Base-by-base conservation (phyloP, 768 basidiomycete species). In the Obba rivulosa region DNA sequence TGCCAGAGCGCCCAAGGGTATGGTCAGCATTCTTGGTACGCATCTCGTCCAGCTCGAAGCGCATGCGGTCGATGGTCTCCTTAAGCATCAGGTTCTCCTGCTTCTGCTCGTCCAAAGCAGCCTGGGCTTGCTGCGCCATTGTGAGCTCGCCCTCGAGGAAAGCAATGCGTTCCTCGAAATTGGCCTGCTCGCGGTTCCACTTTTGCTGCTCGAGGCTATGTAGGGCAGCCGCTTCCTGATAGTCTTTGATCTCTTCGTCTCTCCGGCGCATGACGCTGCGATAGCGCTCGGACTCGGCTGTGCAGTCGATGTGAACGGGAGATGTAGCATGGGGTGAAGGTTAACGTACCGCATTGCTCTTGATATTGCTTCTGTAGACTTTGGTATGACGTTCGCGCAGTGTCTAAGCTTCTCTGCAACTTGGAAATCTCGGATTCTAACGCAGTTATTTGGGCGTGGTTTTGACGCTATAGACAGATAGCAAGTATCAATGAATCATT, bases 31-130 rank as follows among this genome's bases (percentile, higher is more conserved):
- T 66, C 34, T 68, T 62, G 4, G 72, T 69, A 35, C 92, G 76
- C 74, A 94, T 79, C 66, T 94, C 92, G 57, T 97, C 93, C 76
- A 97, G 81, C 58, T 97, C 94, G 55, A 86, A 95, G 25, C 90
- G 77, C 79, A 96, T 85, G 41, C 92, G 78, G 62, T 96, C 93
- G 56, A 97, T 97, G 2, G 93, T 96, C 73, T 97, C 94, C 62
- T 95, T 95, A 51, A 97, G 74, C 60, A 91, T 68, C 55, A 95
- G 62, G 59, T 96, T 97, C 73, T 94, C 91, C 59, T 92, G 89
- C 70, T 96, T 96, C 72, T 97, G 94, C 57, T 87, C 85, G 50
- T 94, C 91, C 34, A 96, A 76, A 50, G 81, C 78, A 0, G 72
- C 77, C 45, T 89, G 83, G 1, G 86, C 83, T 56, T 81, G 77